These are phyloP conservation scores for Phlyctochytrium arcticum DNA, from an alignment of 192 early-diverging fungal species.

Conservation along the genomic window DNA sequence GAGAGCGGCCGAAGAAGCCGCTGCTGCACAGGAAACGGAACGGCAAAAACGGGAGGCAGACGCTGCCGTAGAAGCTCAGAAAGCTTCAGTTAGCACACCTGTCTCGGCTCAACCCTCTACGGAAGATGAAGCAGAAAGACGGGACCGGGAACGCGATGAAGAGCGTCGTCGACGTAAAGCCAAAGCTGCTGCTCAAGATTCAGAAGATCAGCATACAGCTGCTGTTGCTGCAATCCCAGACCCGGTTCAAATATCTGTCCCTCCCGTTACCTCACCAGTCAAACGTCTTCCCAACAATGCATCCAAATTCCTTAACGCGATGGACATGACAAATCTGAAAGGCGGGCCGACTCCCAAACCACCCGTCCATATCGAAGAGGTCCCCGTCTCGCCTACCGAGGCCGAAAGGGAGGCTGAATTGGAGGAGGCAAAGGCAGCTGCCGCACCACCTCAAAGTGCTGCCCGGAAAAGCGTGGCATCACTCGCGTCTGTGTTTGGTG, in stretches of 20 bases:
- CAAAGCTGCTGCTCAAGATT: neutral
- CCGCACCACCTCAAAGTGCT: neutral
- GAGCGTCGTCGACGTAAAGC: slow-evolving; percentile 1
- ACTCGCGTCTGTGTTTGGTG: slow-evolving; percentile 6
- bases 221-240: neutral
- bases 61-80: neutral
- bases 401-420: neutral
- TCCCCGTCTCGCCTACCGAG: neutral
- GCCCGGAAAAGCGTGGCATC: slow-evolving; percentile 4
- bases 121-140: slow-evolving; percentile 9
- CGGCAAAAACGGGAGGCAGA: neutral
- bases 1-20: neutral
- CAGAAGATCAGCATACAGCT: neutral
- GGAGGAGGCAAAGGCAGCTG: neutral
- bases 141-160: slow-evolving; percentile 19
- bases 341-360: neutral
- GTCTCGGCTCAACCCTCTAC: neutral
- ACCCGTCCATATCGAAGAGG: neutral
- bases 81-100: neutral
- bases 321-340: slow-evolving; percentile 33
- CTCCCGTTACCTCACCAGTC: too few relatives aligned
- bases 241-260: too few relatives aligned
- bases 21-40: neutral
- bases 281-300: slow-evolving; percentile 13
- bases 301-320: slow-evolving; percentile 37